Base-by-base conservation (phyloP, 2,329 filamentous ascomycete genomes). In the Colletotrichum gigasporum region DNA sequence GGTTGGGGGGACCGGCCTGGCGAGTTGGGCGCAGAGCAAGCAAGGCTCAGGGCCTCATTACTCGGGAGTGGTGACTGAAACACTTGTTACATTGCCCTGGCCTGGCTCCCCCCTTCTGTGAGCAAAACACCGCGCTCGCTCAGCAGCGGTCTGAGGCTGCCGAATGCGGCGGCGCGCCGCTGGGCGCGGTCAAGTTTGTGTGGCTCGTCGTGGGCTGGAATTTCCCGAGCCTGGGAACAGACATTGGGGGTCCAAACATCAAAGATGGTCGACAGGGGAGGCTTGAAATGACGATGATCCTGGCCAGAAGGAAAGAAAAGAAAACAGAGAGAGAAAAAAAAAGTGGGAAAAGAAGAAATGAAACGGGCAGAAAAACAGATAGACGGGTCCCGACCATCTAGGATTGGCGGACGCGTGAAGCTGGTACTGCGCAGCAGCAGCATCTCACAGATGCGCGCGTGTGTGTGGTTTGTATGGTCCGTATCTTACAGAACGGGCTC, bases 1-100 rank as follows among this genome's bases (percentile, higher is more conserved):
- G n/a, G 28, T 50, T 50, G 26, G 41, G 26, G 54, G 54, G n/a
- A n/a, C n/a, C n/a, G n/a, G n/a, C n/a, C n/a, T n/a, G n/a, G n/a
- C n/a, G n/a, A n/a, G n/a, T n/a, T n/a, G n/a, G n/a, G n/a, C n/a
- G n/a, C n/a, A n/a, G n/a, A n/a, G n/a, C n/a, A n/a, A n/a, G n/a
- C n/a, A n/a, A n/a, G n/a, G n/a, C n/a, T 35, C 20, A 22, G 35
- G 28, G 56, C 18, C 10, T 61, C 56, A 54, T 64, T 64, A 64
- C 56, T 61, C 61, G 61, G 48, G 41, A 41, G 56, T 32, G 16
- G 22, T 61, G 56, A 61, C 48, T 45, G 61, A 64, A 64, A 64
- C 61, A 48, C 22, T 20, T 50, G 61, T 50, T 54, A 53, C 48
- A 54, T 42, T 35, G 61, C n/a, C n/a, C n/a, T n/a, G n/a, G n/a